These are phyloP conservation scores for Lecanosticta acicola DNA, from an alignment of 2,329 filamentous ascomycete species.

Conservation along the genomic window DNA sequence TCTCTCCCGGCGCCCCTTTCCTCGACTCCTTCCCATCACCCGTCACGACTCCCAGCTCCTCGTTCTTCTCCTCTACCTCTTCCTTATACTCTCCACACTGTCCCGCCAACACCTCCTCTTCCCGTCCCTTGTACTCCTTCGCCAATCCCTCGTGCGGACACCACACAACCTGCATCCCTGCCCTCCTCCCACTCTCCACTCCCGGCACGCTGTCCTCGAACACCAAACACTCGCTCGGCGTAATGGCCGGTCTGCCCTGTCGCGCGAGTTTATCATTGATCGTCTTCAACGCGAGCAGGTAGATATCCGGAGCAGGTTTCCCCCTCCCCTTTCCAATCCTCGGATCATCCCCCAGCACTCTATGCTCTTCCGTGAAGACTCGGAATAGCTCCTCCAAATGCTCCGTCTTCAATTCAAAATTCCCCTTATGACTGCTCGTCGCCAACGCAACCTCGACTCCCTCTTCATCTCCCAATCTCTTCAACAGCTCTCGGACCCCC, in stretches of 20 bases:
- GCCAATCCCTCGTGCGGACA: slow-evolving; percentile 75
- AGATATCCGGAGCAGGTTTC: slow-evolving; percentile 94
- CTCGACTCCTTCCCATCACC: slow-evolving; percentile 36
- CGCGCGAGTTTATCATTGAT: slow-evolving; percentile 68
- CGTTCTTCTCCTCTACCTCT: slow-evolving; percentile 37
- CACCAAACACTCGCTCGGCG: slow-evolving; percentile 82
- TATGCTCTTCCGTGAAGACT: slow-evolving; percentile 61
- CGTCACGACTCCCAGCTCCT: slow-evolving; percentile 34
- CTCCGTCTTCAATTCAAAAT: slow-evolving; percentile 70
- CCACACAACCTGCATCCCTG: slow-evolving; percentile 94
- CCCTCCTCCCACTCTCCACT: slow-evolving; percentile 81
- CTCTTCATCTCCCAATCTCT: slow-evolving; percentile 42
- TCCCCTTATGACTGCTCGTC: slow-evolving; percentile 66
- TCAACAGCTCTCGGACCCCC: slow-evolving; percentile 66
- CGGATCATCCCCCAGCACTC: slow-evolving; percentile 78
- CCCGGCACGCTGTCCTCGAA: slow-evolving; percentile 95
- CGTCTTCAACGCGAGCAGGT: slow-evolving; percentile 74
- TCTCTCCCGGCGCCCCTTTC: slow-evolving; percentile 46
- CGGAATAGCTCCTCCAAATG: slow-evolving; percentile 48
- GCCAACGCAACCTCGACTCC: slow-evolving; percentile 76
- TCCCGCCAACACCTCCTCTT: slow-evolving; percentile 78
- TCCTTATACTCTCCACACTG: slow-evolving; percentile 65
- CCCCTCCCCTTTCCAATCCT: slow-evolving; percentile 74
- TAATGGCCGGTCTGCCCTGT: slow-evolving; percentile 56
- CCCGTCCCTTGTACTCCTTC: slow-evolving; percentile 68